Evolutionary conservation across 208 protist genomes (phyloP), one percentile per base, ranked within the genome.

Genomic region (Herpetomonas tarakana): DNA sequence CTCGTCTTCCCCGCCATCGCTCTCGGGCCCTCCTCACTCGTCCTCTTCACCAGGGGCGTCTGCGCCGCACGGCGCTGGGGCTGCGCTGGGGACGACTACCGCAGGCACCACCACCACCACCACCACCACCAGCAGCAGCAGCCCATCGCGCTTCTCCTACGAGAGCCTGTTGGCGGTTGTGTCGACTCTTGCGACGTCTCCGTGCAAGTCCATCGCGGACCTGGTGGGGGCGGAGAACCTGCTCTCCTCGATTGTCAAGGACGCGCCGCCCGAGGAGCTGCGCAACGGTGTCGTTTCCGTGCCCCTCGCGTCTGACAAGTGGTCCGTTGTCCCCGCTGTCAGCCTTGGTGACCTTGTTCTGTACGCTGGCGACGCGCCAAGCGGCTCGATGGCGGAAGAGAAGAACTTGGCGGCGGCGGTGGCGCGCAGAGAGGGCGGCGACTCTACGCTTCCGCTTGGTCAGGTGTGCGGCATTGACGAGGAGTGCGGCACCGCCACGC

Each of bases 141-240:
- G 27, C 28, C 2, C n/a, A 7, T 27, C 47, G 19, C 50, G 25
- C 44, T 71, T 87, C 72, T 82, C 61, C 3, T 87, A 79, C 58
- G 53, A 68, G 22, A 50, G 58, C 30, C 73, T 87, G 28, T 69
- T 87, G 50, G 57, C 67, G 22, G 58, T 68, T 25, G 56, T 80
- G 12, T 68, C 74, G 26, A 49, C 73, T 30, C 58, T 89, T 44
- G 75, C 72, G 27, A 72, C 75, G 22, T 82, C 76, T n/a, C 76
- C 82, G 50, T 65, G 60, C 49, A 54, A 69, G 49, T 74, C 74
- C 21, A 55, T 80, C 14, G 22, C 54, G 21, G 71, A 84, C 54
- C 38, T 88, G 41, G 53, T 64, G 2, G 68, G 58, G 2, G 75
- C 69, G 3, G 81, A 88, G 57, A 66, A 81, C 54, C 54, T 79